Evolutionary conservation across 2,329 filamentous ascomycete species (phyloP), one percentile per base, ranked within the genome.

Genomic region (Aspergillus fructus): DNA sequence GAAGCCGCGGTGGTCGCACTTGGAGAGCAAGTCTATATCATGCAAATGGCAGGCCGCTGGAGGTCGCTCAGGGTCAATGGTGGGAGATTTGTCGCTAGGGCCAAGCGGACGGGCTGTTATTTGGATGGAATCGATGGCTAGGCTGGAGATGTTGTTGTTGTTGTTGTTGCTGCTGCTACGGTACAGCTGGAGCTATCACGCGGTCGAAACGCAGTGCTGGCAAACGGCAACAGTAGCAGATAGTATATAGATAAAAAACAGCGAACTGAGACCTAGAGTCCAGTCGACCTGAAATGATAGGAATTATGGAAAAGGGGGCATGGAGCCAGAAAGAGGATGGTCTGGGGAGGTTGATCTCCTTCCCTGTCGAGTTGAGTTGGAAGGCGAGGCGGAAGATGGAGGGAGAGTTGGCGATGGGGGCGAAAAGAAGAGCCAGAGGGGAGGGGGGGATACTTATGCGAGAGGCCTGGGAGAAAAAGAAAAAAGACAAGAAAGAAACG

Each of bases 141-240:
- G 9, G 27, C 27, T 11, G 17, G 40, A 41, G 34, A 33, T 27
- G 23, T 34, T 17, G 51, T 13, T 12, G 9, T 15, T 40, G 51
- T 13, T 12, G 9, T 15, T 40, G 19, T 3, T 19, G 19, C 19
- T 19, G 51, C 43, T 48, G 51, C 51, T 54, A 54, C 51, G 43
- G 59, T 55, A 60, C 52, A 59, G 53, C 58, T 53, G 24, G 24
- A 46, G 11, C 46, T 55, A 58, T 50, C 52, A 59, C 53, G 27
- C 23, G 50, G 60, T 53, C 55, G 58, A 42, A 58, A 33, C n/a
- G 58, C 53, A 24, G 17, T 47, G 40, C 19, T 52, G 39, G 39
- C n/a, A 23, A 39, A 39, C 52, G 39, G 46, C 19, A 53, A 56
- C 49, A 59, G 47, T 49, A 58, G 54, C 51, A 53, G 54, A 58